A percentile compares a stretch with the other conserved stretches of the same genome.
phyloP scores from a whole-genome alignment of 306 rosid species.

The Lathyrus tuberosus region DNA sequence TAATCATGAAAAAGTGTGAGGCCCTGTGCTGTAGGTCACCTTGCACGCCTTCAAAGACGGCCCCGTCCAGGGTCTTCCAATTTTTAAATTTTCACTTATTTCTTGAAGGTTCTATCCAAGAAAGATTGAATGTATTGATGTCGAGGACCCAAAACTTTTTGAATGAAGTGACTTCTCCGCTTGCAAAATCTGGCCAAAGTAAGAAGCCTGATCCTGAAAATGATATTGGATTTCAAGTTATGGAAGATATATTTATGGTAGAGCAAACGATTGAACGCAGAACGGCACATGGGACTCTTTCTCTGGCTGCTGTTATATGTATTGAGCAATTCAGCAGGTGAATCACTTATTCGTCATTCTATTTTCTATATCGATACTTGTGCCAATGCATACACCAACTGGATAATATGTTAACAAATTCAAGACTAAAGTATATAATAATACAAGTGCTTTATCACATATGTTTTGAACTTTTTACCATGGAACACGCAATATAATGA shows the following conservation, averaged over 20 bases:
- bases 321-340: constrained; percentile 99
- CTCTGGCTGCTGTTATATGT: constrained; percentile 78
- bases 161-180: constrained; percentile 78
- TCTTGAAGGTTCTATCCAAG: constrained; percentile 64
- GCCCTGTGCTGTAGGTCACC: too few relatives aligned
- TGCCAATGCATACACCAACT: too few relatives aligned
- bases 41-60: too few relatives aligned
- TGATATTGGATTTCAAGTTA: constrained; percentile 49
- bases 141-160: constrained; percentile 78
- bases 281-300: constrained; percentile 74
- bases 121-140: constrained; percentile 66
- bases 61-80: constrained; percentile 7
- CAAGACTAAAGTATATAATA: too few relatives aligned
- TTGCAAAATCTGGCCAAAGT: constrained; percentile 61
- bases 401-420: too few relatives aligned
- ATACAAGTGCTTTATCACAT: too few relatives aligned
- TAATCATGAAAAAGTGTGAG: too few relatives aligned
- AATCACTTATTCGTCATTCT: constrained; percentile 31
- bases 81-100: neutral
- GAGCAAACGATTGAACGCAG: constrained; percentile 74
- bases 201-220: constrained; percentile 54
- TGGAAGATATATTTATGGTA: constrained; percentile 73
- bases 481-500: too few relatives aligned
- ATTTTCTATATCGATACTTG: neutral
- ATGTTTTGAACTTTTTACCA: too few relatives aligned